Percentiles rank a stretch among this genome's conserved stretches.
These are phyloP conservation scores for Ophiognomonia clavigignenti-juglandacearum DNA, from an alignment of 2,329 filamentous ascomycete genomes.

Conservation along the genomic window DNA sequence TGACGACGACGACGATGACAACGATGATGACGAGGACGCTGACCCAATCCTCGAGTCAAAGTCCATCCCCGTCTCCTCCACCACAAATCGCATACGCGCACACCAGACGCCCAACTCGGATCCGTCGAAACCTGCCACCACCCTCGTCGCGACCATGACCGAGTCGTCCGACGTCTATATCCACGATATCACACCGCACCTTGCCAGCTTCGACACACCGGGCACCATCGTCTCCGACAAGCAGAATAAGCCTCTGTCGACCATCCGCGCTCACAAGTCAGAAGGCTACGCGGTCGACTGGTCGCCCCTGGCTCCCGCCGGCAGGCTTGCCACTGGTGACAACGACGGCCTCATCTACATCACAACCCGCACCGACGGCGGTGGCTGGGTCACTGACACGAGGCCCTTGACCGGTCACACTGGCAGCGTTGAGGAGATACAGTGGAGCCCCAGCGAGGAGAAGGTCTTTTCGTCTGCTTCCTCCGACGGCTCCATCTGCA, in stretches of 20 bases:
- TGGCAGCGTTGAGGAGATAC: slow-evolving; percentile 85
- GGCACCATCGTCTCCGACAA: slow-evolving; percentile 74
- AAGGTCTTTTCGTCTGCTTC: slow-evolving; percentile 94
- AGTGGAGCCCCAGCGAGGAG: slow-evolving; percentile 91
- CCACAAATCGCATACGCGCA: slow-evolving; percentile 88
- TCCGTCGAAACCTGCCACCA: slow-evolving; percentile 67
- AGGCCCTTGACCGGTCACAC: slow-evolving; percentile 79
- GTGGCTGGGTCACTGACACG: slow-evolving; percentile 83
- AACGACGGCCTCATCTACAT: slow-evolving; percentile 84
- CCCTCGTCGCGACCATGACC: slow-evolving; percentile 86
- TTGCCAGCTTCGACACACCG: slow-evolving; percentile 84
- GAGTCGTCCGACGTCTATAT: slow-evolving; percentile 86
- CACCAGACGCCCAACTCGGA: slow-evolving; percentile 74
- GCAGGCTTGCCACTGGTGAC: slow-evolving; percentile 88
- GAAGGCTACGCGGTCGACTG: slow-evolving; percentile 98
- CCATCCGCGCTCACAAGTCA: slow-evolving; percentile 82
- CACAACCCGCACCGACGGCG: slow-evolving; percentile 81
- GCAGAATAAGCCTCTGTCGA: slow-evolving; percentile 84
- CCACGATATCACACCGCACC: slow-evolving; percentile 88
- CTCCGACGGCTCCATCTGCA: slow-evolving; percentile 87
- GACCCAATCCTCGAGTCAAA: slow-evolving; percentile 94
- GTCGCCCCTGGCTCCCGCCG: slow-evolving; percentile 75
- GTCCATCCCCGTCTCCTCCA: slow-evolving; percentile 77
- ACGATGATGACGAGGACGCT: slow-evolving; percentile 68
- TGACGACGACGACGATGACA: slow-evolving; percentile 63